Evolutionary conservation across 2,329 filamentous ascomycete genomes (phyloP).

Genomic region (Scedosporium dehoogii): DNA sequence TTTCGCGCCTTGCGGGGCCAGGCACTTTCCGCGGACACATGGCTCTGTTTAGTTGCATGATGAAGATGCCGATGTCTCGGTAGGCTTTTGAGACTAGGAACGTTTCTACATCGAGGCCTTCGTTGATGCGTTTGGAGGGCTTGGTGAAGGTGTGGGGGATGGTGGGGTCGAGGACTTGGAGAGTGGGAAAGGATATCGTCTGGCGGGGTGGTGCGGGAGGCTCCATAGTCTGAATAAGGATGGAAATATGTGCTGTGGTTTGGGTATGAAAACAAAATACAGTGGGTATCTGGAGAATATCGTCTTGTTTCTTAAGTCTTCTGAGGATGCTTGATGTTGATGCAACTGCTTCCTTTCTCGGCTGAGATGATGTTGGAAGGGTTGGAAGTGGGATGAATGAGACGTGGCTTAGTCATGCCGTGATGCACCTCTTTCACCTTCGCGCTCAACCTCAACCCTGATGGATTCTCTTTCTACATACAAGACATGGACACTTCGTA

Average conservation of each 20-base stretch:
- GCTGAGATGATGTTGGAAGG: neutral
- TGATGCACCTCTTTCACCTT: neutral
- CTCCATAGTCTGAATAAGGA: neutral
- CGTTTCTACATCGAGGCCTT: constrained; percentile 66
- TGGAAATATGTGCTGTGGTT: neutral
- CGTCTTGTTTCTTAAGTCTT: neutral
- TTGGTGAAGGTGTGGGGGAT: constrained; percentile 45
- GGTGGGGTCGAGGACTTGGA: constrained; percentile 39
- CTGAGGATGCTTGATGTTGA: neutral
- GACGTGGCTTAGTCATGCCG: too few relatives aligned
- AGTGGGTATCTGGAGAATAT: neutral
- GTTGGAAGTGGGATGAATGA: too few relatives aligned
- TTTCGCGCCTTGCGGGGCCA: constrained; percentile 17
- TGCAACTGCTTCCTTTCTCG: too few relatives aligned
- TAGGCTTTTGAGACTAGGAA: constrained; percentile 81
- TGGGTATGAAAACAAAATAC: neutral
- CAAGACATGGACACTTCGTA: too few relatives aligned
- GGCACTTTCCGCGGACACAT: constrained; percentile 59
- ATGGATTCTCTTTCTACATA: too few relatives aligned
- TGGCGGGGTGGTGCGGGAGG: neutral
- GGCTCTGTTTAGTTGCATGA: constrained; percentile 81
- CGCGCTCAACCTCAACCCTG: neutral
- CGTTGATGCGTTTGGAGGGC: constrained; percentile 75
- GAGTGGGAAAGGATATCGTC: constrained; percentile 16
- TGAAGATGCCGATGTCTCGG: constrained; percentile 74